Evolutionary conservation across 2,329 filamentous ascomycete species (phyloP).

Genomic region (Amauroascus niger): DNA sequence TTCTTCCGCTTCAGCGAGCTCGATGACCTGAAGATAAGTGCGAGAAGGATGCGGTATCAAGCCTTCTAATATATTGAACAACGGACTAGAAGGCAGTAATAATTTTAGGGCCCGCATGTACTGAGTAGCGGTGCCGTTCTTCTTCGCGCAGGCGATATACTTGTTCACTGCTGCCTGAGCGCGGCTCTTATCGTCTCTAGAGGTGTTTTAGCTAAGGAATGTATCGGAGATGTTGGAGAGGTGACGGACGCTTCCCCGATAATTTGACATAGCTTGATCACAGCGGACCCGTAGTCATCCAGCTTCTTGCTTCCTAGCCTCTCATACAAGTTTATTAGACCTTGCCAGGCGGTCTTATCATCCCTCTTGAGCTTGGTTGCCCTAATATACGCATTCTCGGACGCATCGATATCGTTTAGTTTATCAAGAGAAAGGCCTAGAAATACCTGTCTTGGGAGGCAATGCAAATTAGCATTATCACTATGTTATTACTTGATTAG

Average conservation of each 20-base stretch:
- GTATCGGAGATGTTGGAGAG: not conserved
- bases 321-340: conserved; percentile 76
- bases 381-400: conserved; percentile 64
- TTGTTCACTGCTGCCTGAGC: conserved; percentile 63
- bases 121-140: conserved; percentile 61
- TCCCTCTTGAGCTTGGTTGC: conserved; percentile 62
- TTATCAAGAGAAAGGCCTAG: conserved; percentile 78
- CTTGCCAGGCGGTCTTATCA: conserved; percentile 84
- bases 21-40: conserved; percentile 72
- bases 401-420: conserved; percentile 57
- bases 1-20: conserved; percentile 77
- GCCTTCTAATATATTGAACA: conserved; percentile 77
- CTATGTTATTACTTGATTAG: not conserved
- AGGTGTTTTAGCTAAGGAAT: conserved; percentile 3
- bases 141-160: conserved; percentile 63
- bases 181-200: conserved; percentile 48
- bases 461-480: conserved; percentile 10
- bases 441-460: conserved; percentile 60
- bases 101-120: conserved; percentile 67
- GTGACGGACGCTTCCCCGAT: conserved; percentile 53
- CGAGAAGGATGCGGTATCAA: conserved; percentile 67
- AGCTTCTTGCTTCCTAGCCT: conserved; percentile 61
- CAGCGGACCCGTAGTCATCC: conserved; percentile 62
- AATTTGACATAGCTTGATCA: conserved; percentile 63
- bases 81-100: conserved; percentile 65